Evolutionary conservation across 139 green algal genomes (phyloP), one percentile per base, ranked within the genome.

Genomic region (Picochlorum sp.): DNA sequence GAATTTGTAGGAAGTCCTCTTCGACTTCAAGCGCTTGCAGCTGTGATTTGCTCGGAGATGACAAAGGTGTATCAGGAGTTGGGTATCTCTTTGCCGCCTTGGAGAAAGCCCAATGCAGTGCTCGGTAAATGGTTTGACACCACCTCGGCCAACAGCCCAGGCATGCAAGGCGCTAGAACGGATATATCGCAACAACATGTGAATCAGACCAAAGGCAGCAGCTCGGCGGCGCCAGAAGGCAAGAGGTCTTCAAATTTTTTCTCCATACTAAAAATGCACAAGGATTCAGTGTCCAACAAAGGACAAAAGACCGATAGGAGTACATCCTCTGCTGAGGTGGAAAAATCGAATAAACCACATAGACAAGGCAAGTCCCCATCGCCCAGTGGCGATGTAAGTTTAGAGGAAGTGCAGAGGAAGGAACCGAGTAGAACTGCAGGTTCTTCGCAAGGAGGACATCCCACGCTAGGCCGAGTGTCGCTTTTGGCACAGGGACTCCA

Each of bases 1-100:
- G 82, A 84, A 72, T 88, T 87, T 72, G 80, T 88, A 26, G 82
- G 82, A 20, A 72, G 69, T 18, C 64, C 58, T 26, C 66, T 74
- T 51, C 69, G 77, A 3, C 70, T 88, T 21, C 66, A 77, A 6
- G 71, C 75, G 4, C 56, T 87, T 14, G 80, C 76, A 49, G 57
- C 77, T 26, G 52, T 77, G 28, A 59, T 87, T 15, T 85, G 77
- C 50, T 58, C 46, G 5, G 77, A 87, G 61, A 83, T 88, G 65
- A 74, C 52, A 21, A 65, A 64, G 6, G 75, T 68, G 4, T 82
- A 82, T 30, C 11, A 8, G 46, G 23, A 58, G 28, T 66, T 73
- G 51, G 71, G 66, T 38, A 49, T 82, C 6, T 61, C 72, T 37
- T 69, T 88, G 54, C 82, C 82, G 10, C 82, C 82, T 49, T 88